Conservation (phyloP, 768 basidiomycete species). For the Terana coerulea region DNA sequence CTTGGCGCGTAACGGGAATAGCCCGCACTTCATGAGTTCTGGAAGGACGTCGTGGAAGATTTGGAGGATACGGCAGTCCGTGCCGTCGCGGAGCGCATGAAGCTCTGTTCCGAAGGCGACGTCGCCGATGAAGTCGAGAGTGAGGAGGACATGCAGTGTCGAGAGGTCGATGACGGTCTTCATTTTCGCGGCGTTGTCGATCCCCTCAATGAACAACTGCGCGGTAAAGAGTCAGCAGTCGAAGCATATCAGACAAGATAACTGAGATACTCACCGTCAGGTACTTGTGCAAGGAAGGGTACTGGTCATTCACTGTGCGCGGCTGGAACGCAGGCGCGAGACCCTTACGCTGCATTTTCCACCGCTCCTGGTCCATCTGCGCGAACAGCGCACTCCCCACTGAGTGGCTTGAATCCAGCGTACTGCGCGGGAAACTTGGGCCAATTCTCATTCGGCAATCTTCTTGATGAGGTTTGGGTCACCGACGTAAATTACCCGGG, state of each 20-base stretch:
- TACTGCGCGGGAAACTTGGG: slow-evolving; percentile 7
- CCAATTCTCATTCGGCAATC: slow-evolving; percentile 7
- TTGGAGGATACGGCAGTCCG: background rate
- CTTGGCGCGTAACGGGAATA: slow-evolving; percentile 2
- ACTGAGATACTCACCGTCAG: background rate
- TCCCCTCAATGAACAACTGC: background rate
- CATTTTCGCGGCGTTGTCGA: background rate
- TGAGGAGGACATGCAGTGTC: background rate
- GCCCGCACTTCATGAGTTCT: slow-evolving; percentile 6
- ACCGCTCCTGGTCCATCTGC: slow-evolving; percentile 3
- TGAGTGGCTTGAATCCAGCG: background rate
- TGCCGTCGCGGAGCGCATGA: background rate
- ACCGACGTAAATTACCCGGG: background rate
- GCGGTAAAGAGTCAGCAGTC: background rate
- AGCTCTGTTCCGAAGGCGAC: slow-evolving; percentile 2
- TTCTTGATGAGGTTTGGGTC: background rate
- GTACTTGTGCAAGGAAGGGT: background rate
- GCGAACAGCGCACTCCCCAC: slow-evolving; percentile 1
- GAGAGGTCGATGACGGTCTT: background rate
- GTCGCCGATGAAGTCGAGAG: slow-evolving; percentile 6
- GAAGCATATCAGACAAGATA: no score
- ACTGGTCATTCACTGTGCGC: background rate
- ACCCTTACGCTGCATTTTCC: background rate
- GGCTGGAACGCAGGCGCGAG: slow-evolving; percentile 6
- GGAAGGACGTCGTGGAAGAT: background rate